Conservation (phyloP, 2,329 filamentous ascomycete genomes). For the Botryotinia convoluta region DNA sequence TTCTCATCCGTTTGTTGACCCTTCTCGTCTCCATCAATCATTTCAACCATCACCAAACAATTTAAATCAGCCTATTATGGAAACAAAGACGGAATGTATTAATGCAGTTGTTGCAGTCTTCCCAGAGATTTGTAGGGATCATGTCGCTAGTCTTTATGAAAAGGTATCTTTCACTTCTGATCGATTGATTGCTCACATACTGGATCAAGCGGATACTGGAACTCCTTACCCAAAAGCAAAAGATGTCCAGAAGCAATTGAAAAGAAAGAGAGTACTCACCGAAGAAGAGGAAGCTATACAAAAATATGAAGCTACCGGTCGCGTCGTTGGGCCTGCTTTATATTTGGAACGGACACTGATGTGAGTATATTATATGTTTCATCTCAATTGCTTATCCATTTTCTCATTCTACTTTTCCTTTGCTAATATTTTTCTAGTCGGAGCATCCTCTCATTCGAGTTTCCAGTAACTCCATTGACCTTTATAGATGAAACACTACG, state of each 20-base stretch:
- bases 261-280: conserved; percentile 40
- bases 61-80: neutral
- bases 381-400: neutral
- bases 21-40: neutral
- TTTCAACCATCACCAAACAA: neutral
- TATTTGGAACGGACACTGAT: conserved; percentile 23
- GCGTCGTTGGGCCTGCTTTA: conserved; percentile 21
- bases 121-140: conserved; percentile 46
- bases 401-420: conserved; percentile 21
- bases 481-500: conserved; percentile 41
- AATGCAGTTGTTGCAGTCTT: conserved; percentile 44
- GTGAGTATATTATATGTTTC: conserved; percentile 1
- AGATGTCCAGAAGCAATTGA: conserved; percentile 37
- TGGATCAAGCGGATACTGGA: conserved; percentile 43
- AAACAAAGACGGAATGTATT: conserved; percentile 34
- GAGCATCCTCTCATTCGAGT: conserved; percentile 36
- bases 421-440: conserved; percentile 28
- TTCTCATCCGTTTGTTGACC: neutral
- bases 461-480: conserved; percentile 39
- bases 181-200: conserved; percentile 40
- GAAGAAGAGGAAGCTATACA: conserved; percentile 40
- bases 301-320: conserved; percentile 37
- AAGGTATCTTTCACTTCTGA: conserved; percentile 28
- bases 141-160: conserved; percentile 42
- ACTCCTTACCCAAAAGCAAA: conserved; percentile 45